Conservation (phyloP, 177 flowering plant genomes). For the Telopea speciosissima region DNA sequence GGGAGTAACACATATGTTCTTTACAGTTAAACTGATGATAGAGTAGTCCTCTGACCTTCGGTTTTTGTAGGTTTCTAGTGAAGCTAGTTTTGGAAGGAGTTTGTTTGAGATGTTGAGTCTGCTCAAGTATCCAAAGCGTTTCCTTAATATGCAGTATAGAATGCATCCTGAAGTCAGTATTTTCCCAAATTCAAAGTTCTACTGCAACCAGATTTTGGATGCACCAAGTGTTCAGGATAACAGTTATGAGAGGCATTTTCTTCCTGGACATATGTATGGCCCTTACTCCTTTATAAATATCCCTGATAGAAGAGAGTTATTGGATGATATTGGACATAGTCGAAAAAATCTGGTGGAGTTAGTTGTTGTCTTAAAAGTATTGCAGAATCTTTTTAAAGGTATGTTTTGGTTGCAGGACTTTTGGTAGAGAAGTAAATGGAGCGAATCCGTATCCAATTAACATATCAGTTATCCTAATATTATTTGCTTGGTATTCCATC, state of each 20-base stretch:
- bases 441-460: too few relatives aligned
- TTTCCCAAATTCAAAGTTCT: conserved; percentile 52
- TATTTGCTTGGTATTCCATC: too few relatives aligned
- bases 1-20: background rate
- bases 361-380: conserved; percentile 33
- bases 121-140: conserved; percentile 33
- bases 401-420: background rate
- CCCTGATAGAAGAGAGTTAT: conserved; percentile 41
- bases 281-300: conserved; percentile 56
- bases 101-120: conserved; percentile 45
- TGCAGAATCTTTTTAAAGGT: conserved; percentile 43
- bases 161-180: conserved; percentile 57
- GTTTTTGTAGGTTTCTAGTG: conserved; percentile 27
- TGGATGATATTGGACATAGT: conserved; percentile 35
- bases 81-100: conserved; percentile 58
- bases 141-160: conserved; percentile 45
- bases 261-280: conserved; percentile 50
- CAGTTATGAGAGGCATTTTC: conserved; percentile 25
- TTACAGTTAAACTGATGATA: background rate
- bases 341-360: conserved; percentile 50
- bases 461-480: too few relatives aligned
- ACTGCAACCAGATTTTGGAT: conserved; percentile 33
- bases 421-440: too few relatives aligned
- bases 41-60: background rate
- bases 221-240: conserved; percentile 31